These are phyloP conservation scores for Fraxinus cuspidata DNA, from an alignment of 257 asterid genomes.

Conservation along the genomic window DNA sequence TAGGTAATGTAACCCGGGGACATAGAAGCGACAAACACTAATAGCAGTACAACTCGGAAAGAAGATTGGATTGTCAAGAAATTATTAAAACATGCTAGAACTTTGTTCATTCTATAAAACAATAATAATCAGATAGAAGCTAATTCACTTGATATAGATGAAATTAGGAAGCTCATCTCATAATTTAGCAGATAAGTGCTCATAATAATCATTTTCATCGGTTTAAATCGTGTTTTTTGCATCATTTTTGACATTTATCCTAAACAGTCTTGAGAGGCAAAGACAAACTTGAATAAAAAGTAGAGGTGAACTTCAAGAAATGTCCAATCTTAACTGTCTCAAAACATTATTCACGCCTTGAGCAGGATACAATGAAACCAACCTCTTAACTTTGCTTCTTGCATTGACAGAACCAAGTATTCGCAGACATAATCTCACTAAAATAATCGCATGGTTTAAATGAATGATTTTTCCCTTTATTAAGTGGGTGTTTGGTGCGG, in stretches of 20 bases:
- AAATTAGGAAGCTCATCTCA: not conserved
- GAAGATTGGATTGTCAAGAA: too few relatives aligned
- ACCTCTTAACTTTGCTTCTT: not conserved
- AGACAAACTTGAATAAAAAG: not conserved
- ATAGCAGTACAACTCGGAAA: not conserved
- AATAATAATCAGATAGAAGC: not conserved
- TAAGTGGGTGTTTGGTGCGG: too few relatives aligned
- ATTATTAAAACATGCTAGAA: not conserved
- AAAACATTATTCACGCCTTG: not conserved
- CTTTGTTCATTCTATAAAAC: not conserved
- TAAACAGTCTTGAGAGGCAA: not conserved
- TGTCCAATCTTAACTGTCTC: not conserved
- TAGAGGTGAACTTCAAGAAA: not conserved
- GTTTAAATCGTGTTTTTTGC: not conserved
- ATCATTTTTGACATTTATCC: not conserved
- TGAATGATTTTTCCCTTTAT: conserved; percentile 4
- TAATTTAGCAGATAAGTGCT: not conserved
- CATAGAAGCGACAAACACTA: not conserved
- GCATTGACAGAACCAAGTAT: not conserved
- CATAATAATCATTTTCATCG: not conserved
- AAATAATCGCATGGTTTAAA: not conserved
- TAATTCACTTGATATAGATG: not conserved
- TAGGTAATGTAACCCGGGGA: not conserved
- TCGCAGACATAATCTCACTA: not conserved
- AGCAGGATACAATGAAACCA: not conserved